Evolutionary conservation across 2,329 filamentous ascomycete species (phyloP), one percentile per base, ranked within the genome.

Genomic region (Neonectria punicea): DNA sequence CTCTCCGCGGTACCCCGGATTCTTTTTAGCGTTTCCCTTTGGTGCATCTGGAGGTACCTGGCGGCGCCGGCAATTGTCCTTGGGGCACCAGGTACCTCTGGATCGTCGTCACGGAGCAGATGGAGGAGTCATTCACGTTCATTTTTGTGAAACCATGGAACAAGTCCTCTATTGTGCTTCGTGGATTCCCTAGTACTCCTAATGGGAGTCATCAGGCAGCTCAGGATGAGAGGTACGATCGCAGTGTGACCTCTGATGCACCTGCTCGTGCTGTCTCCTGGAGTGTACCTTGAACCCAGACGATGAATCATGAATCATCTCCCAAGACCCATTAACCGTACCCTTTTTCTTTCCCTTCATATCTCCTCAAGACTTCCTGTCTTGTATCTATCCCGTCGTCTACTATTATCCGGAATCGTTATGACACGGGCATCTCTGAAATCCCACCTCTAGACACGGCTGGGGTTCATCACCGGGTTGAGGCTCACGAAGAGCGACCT

Each of bases 401-500:
- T 43, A 30, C 7, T 22, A 25, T 44, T 10, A 34, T 32, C 20
- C 18, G 3, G 8, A 13, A 14, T 18, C 6, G 43, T 25, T 4
- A 20, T 2, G 14, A 16, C 11, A n/a, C 36, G 25, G 5, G 25
- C 8, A 18, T 14, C 34, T 46, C 25, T 2, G 16, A 2, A 20
- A 10, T 3, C n/a, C 36, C 7, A 25, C 9, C 25, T 30, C 13
- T 58, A 63, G 51, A 58, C 28, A 28, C 49, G 30, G 32, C 49
- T 55, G 14, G 63, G 47, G 20, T 58, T 50, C n/a, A 54, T 68
- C 30, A 73, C 70, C 4, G 77, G 77, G 55, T 74, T 70, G 34
- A 80, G 58, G 55, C 76, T 78, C 53, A 71, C 73, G 68, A 78
- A 80, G 20, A 65, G 63, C 4, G 72, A 65, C 43, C 58, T 68